Evolutionary conservation across 306 rosid species (phyloP), one percentile per base, ranked within the genome.

Genomic region (Lathyrus aphaca): DNA sequence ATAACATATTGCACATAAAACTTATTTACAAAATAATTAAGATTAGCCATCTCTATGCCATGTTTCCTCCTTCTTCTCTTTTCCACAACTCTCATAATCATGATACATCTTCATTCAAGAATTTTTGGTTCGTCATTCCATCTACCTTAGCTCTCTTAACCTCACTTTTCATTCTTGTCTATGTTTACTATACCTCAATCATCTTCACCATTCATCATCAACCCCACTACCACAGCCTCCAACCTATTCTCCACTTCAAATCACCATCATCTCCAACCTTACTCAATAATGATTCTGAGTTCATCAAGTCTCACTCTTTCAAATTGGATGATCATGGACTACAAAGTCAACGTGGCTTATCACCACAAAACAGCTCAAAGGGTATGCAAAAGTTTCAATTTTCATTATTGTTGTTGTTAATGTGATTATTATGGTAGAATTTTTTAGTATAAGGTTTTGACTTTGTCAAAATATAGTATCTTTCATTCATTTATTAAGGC

Each of bases 111-210:
- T 77, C 85, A 38, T 55, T 61, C 59, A 74, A 73, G 38, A 46
- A 44, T 59, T 75, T 70, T 27, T 56, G 29, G 54, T 74, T 80
- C 78, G 78, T 89, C 82, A 58, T 82, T 66, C 93, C 89, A 68
- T 77, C 85, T 64, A 77, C 64, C 60, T 70, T 87, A 56, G 89
- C 87, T 54, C 85, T 89, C 25, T 56, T 73, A 42, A 80, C 85
- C 10, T 74, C 75, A 25, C 68, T 85, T 21, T 78, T 71, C 68
- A 66, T 89, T 49, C 77, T 87, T 77, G 72, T 83, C 18, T 87
- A 80, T 82, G 56, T 78, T 51, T 85, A 86, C 74, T 54, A 82
- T 4, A 83, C 87, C 42, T 83, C 93, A 37, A 74, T 72, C 43
- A 74, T 85, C 74, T 80, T 76, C 81, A 38, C 59, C 50, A 78